phyloP scores from a whole-genome alignment of 1,284 basidiomycete genomes.

The Cryptococcus neoformans region DNA sequence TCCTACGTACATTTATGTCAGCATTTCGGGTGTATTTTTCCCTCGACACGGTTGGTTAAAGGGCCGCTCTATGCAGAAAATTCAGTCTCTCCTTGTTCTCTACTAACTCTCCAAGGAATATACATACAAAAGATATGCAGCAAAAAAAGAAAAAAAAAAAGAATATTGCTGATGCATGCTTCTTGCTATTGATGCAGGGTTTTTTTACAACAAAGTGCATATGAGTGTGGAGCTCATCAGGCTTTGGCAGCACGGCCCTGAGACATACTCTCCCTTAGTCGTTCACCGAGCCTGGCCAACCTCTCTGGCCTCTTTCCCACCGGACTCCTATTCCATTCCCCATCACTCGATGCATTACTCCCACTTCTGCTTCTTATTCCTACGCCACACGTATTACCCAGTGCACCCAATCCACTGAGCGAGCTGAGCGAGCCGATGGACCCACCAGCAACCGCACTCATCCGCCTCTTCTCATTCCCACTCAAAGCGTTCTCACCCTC shows the following conservation, averaged over 20 bases:
- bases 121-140: too few species aligned
- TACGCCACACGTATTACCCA: background rate
- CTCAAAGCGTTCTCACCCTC: slow-evolving; percentile 21
- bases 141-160: too few species aligned
- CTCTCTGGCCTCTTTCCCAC: slow-evolving; percentile 17
- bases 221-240: too few species aligned
- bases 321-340: too few species aligned
- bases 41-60: too few species aligned
- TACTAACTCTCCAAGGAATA: too few species aligned
- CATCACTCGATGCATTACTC: background rate
- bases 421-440: background rate
- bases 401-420: background rate
- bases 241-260: background rate
- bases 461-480: slow-evolving; percentile 32
- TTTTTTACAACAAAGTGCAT: too few species aligned
- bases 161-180: too few species aligned
- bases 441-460: background rate
- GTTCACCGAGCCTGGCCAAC: slow-evolving; percentile 24
- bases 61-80: too few species aligned
- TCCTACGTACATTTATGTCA: background rate
- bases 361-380: background rate
- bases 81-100: too few species aligned
- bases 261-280: slow-evolving; percentile 18
- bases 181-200: too few species aligned
- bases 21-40: too few species aligned